Evolutionary conservation across 139 green algal species (phyloP).

Genomic region (Diplosphaera chodatii): DNA sequence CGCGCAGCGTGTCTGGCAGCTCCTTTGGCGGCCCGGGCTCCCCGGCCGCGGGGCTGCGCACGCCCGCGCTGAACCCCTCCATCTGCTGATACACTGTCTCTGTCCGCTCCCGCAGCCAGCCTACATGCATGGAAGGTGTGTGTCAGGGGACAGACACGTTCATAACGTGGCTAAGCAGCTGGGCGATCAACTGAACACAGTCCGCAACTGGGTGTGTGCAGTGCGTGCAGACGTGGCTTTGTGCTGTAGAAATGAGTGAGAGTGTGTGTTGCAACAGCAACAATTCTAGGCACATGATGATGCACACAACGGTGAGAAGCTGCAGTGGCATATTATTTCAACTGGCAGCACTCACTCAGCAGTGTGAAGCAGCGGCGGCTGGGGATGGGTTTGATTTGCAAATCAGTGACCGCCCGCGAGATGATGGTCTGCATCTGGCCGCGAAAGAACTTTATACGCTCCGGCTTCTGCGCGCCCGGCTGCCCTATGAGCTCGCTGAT

Average conservation of each 20-base stretch:
- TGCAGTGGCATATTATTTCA: too few relatives aligned
- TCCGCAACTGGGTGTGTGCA: neutral
- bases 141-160: too few relatives aligned
- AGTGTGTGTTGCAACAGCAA: too few relatives aligned
- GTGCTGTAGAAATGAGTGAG: neutral
- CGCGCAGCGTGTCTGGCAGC: conserved; percentile 85
- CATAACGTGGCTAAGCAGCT: too few relatives aligned
- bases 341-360: conserved; percentile 70
- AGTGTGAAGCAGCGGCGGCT: conserved; percentile 87
- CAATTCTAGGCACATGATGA: too few relatives aligned
- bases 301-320: too few relatives aligned
- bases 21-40: conserved; percentile 75
- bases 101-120: conserved; percentile 78
- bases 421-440: conserved; percentile 99
- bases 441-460: conserved; percentile 85
- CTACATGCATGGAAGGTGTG: conserved; percentile 15
- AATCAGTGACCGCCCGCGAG: conserved; percentile 78
- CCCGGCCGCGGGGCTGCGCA: conserved; percentile 70
- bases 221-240: neutral
- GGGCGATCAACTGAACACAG: too few relatives aligned
- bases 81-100: conserved; percentile 84
- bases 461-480: conserved; percentile 58
- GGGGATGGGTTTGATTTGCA: conserved; percentile 82
- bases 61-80: conserved; percentile 73
- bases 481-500: conserved; percentile 67